Percentiles rank a stretch among this genome's conserved stretches.
Conservation (phyloP, 1,284 basidiomycete genomes). For the Neonothopanus nambi region DNA sequence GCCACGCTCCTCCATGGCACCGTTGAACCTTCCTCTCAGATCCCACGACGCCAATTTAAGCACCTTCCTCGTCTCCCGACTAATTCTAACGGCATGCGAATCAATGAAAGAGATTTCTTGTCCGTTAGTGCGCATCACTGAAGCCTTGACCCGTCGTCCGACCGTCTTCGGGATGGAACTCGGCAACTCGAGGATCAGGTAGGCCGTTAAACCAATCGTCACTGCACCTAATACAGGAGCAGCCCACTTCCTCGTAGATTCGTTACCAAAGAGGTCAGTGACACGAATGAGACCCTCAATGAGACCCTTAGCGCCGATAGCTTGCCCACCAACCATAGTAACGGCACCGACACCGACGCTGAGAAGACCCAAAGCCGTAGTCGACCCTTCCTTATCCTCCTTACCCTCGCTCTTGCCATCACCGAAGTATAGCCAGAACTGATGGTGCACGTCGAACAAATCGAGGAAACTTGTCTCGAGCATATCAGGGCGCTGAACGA, state of each 20-base stretch:
- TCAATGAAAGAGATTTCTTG: constrained; percentile 61
- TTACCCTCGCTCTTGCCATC: constrained; percentile 38
- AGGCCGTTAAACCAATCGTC: constrained; percentile 76
- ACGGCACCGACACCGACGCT: constrained; percentile 84
- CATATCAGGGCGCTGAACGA: constrained; percentile 69
- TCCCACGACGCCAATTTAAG: constrained; percentile 93
- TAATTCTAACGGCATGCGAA: constrained; percentile 71
- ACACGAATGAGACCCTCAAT: constrained; percentile 78
- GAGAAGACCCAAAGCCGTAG: constrained; percentile 70
- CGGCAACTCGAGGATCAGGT: constrained; percentile 89
- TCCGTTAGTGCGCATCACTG: constrained; percentile 47
- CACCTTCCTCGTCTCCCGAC: constrained; percentile 92
- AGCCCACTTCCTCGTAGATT: constrained; percentile 84
- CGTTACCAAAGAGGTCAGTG: constrained; percentile 81
- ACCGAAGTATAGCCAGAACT: constrained; percentile 68
- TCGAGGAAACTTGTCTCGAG: constrained; percentile 78
- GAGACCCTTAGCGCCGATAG: constrained; percentile 75
- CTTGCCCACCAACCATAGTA: constrained; percentile 83
- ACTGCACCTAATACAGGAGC: constrained; percentile 82
- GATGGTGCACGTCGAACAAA: constrained; percentile 87
- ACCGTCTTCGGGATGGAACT: constrained; percentile 90
- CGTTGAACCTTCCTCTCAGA: constrained; percentile 80
- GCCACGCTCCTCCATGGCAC: constrained; percentile 76
- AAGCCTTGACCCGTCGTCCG: constrained; percentile 73
- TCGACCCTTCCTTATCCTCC: constrained; percentile 51